phyloP scores from a whole-genome alignment of 805 yeast genomes.

The Yamadazyma philogaea region DNA sequence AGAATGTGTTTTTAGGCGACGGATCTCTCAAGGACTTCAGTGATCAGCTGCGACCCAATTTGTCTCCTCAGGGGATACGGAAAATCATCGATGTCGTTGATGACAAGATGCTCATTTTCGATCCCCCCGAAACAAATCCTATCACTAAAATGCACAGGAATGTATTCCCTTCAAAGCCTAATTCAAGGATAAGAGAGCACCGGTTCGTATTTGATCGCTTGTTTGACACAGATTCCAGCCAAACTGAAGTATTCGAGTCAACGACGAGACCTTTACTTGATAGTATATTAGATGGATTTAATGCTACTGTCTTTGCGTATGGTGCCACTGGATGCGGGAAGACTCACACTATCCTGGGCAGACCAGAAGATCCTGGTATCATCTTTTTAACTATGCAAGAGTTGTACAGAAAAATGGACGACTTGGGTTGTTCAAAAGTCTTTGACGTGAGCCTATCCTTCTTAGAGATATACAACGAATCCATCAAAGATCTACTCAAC shows the following conservation, averaged over 20 bases:
- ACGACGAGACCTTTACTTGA: conserved; percentile 75
- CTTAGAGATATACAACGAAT: conserved; percentile 88
- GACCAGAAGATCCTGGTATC: conserved; percentile 70
- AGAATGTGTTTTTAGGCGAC: conserved; percentile 48
- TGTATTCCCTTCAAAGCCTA: conserved; percentile 36
- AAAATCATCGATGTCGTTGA: conserved; percentile 77
- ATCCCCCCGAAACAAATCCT: conserved; percentile 75
- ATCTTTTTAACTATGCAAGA: conserved; percentile 77
- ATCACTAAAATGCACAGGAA: conserved; percentile 46
- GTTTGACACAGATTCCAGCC: conserved; percentile 64
- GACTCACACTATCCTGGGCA: conserved; percentile 85
- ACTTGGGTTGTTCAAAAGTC: conserved; percentile 48
- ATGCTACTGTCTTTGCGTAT: conserved; percentile 91
- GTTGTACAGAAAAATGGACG: conserved; percentile 60
- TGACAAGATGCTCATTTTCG: conserved; percentile 81
- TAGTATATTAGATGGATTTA: conserved; percentile 76
- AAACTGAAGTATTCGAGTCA: conserved; percentile 59
- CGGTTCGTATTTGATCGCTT: conserved; percentile 78
- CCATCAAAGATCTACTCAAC: conserved; percentile 71
- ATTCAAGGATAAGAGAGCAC: conserved; percentile 62
- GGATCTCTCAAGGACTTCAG: conserved; percentile 40
- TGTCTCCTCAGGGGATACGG: conserved; percentile 52
- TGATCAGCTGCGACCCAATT: not conserved
- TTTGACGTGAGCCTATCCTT: conserved; percentile 68
- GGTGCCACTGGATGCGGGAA: conserved; percentile 99